phyloP scores from a whole-genome alignment of 2,329 filamentous ascomycete species.

The Venturia nashicola region DNA sequence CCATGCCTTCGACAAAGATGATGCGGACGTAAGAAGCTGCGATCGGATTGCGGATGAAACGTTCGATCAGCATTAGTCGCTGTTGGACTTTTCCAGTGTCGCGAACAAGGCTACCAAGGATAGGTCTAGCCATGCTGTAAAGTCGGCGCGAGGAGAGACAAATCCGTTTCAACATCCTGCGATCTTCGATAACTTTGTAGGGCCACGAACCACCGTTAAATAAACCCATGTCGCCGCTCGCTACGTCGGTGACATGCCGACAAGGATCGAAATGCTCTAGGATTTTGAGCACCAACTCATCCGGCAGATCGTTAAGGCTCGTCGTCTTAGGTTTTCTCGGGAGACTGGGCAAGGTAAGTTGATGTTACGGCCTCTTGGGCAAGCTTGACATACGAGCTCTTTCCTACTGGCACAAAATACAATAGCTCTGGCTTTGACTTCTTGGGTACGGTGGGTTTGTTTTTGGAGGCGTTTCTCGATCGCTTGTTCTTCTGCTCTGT shows the following conservation, averaged over 20 bases:
- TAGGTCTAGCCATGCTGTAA: neutral
- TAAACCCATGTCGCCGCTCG: neutral
- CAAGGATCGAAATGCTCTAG: neutral
- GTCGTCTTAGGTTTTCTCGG: neutral
- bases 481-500: neutral
- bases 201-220: neutral
- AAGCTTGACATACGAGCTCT: neutral
- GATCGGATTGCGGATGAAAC: neutral
- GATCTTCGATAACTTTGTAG: neutral
- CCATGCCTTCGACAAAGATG: neutral
- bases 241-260: neutral
- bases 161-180: neutral
- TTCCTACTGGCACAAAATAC: neutral
- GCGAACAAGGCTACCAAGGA: neutral
- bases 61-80: neutral
- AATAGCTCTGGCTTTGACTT: neutral
- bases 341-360: neutral
- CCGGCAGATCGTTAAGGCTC: neutral
- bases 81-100: neutral
- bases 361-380: neutral
- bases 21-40: neutral
- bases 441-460: neutral
- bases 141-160: neutral
- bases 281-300: constrained; percentile 5
- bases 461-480: neutral